A percentile compares a stretch with the other conserved stretches of the same genome.
These are phyloP conservation scores for Globisporangium middletonii DNA, from an alignment of 352 stramenopile genomes.

Conservation along the genomic window DNA sequence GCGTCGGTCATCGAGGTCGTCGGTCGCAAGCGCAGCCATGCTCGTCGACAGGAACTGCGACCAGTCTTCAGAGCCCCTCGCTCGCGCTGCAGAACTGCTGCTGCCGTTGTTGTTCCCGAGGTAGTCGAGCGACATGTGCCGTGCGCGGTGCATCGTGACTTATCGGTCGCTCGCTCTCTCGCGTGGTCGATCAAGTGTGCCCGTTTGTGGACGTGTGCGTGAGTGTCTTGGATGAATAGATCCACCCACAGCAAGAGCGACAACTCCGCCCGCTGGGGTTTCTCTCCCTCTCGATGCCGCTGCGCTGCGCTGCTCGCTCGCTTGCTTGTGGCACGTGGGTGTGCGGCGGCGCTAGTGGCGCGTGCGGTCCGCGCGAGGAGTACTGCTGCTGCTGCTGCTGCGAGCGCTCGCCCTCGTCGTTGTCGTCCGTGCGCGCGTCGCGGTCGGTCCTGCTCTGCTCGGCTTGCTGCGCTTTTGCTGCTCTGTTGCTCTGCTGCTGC, in stretches of 20 bases:
- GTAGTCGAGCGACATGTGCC: constrained; percentile 60
- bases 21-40: constrained; percentile 48
- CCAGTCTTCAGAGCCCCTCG: constrained; percentile 46
- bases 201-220: background rate
- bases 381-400: background rate
- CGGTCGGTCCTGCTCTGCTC: background rate
- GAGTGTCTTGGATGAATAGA: background rate
- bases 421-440: background rate
- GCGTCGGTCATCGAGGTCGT: constrained; percentile 8
- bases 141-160: constrained; percentile 38
- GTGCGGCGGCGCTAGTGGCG: background rate
- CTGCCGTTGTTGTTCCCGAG: constrained; percentile 16
- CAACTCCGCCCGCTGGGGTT: constrained; percentile 18
- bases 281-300: constrained; percentile 3
- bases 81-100: background rate
- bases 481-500: background rate
- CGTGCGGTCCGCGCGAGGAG: background rate
- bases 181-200: background rate
- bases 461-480: background rate
- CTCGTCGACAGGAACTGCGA: constrained; percentile 58
- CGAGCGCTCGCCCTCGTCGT: background rate
- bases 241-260: constrained; percentile 17
- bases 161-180: background rate
- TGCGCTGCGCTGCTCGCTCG: background rate
- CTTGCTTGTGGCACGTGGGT: background rate